Base-by-base conservation (phyloP, 176 grass and related monocot species). In the Oryza meyeriana region DNA sequence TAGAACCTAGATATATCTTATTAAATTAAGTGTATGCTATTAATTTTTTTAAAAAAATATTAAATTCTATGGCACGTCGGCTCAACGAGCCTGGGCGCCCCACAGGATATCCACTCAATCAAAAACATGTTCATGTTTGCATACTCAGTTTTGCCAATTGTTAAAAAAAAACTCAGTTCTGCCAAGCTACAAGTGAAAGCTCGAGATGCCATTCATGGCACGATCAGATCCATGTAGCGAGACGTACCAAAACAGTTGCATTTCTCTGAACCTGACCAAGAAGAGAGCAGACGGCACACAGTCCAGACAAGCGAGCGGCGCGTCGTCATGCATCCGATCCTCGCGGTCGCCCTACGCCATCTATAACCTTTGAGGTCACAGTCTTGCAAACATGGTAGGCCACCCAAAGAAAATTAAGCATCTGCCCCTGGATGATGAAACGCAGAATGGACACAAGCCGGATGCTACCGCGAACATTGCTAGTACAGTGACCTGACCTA, bases 181-280 rank as follows among this genome's bases (percentile, higher is more conserved):
- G 52, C 71, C 42, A n/a, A 40, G 50, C 29, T 33, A 14, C 6
- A 13, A 39, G 68, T 13, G 39, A 58, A 84, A 67, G 72, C 72
- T 67, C 45, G 72, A 67, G 72, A 50, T 30, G 82, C 24, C 25
- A 59, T 47, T 26, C 69, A 28, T 44, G 12, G 66, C 34, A 66
- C 27, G 67, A 62, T 27, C 33, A 17, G 10, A 42, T 14, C 39
- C n/a, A 80, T 24, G 42, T 47, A 8, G 50, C 38, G 9, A 33
- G 16, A 3, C 8, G 35, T 65, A 8, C 50, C 50, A 55, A n/a
- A 55, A 7, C 50, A 18, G 50, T 55, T 55, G 6, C 29, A 39
- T 57, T 80, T 39, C 70, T 33, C 61, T 69, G 78, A 75, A 81
- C 35, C 71, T 61, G 78, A 77, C 44, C 78, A 66, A 61, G 64